phyloP scores from a whole-genome alignment of 2,329 filamentous ascomycete genomes.

The Thielaviopsis ethacetica region DNA sequence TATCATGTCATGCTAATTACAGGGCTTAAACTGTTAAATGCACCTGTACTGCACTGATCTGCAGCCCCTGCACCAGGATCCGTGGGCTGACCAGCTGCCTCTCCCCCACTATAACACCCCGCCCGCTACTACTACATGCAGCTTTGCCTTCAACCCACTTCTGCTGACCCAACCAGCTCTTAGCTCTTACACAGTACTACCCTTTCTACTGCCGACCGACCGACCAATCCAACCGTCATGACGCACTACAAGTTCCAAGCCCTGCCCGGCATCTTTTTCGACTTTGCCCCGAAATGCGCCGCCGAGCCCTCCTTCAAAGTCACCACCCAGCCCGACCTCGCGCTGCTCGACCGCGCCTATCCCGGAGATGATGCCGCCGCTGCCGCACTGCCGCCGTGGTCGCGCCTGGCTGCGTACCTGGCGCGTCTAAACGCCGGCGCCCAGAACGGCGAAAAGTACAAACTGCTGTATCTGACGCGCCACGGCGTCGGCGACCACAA shows the following conservation, averaged over 20 bases:
- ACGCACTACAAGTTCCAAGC: constrained; percentile 18
- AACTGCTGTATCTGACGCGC: constrained; percentile 36
- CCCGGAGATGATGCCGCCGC: constrained; percentile 12
- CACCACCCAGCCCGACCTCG: constrained; percentile 32
- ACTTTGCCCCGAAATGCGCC: constrained; percentile 21
- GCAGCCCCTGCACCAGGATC: not conserved
- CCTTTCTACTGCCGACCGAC: too few relatives aligned
- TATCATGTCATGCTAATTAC: too few relatives aligned
- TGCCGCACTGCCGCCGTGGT: constrained; percentile 30
- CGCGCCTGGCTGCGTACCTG: constrained; percentile 31
- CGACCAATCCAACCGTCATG: not conserved
- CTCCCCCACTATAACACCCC: not conserved
- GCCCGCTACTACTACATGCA: too few relatives aligned
- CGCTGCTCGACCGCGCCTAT: constrained; percentile 34
- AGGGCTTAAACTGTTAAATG: too few relatives aligned
- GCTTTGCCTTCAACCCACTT: too few relatives aligned
- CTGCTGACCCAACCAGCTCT: too few relatives aligned
- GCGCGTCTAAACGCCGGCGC: constrained; percentile 27
- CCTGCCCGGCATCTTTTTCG: constrained; percentile 31
- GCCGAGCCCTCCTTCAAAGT: constrained; percentile 18
- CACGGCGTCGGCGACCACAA: constrained; percentile 38
- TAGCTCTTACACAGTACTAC: too few relatives aligned
- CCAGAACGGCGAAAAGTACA: constrained; percentile 30
- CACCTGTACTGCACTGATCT: too few relatives aligned
- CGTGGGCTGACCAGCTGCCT: not conserved